A percentile compares a stretch with the other conserved stretches of the same genome.
phyloP scores from a whole-genome alignment of 306 rosid species.

The Malus asiatica region DNA sequence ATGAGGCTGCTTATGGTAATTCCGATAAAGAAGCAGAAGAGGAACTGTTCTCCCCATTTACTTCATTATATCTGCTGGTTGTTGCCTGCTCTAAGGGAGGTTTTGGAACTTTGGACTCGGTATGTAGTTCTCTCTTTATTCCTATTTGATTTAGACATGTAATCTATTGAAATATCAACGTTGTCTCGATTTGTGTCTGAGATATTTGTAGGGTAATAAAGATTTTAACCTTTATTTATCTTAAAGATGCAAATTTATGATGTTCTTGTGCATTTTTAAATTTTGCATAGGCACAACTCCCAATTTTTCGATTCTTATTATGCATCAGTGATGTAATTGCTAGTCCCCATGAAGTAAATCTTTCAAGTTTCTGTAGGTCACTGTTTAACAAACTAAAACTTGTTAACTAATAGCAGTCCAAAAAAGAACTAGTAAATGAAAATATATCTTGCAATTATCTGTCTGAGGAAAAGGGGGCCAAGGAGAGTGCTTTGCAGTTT shows the following conservation, averaged over 20 bases:
- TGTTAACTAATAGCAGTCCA: background rate
- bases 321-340: background rate
- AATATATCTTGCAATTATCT: background rate
- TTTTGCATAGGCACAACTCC: background rate
- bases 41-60: conserved; percentile 84
- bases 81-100: conserved; percentile 82
- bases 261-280: background rate
- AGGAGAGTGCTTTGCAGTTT: background rate
- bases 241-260: background rate
- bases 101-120: conserved; percentile 83
- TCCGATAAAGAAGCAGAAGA: conserved; percentile 44
- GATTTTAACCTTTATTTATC: background rate
- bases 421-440: background rate
- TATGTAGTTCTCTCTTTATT: conserved; percentile 31
- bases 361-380: background rate
- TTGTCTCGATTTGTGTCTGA: background rate
- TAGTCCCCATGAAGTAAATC: background rate
- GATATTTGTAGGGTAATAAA: background rate
- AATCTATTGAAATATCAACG: background rate
- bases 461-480: background rate
- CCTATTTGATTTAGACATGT: background rate
- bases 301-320: too few relatives aligned
- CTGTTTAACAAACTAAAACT: background rate
- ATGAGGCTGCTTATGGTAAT: conserved; percentile 58
- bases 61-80: conserved; percentile 78